phyloP scores from a whole-genome alignment of 2,329 filamentous ascomycete genomes.

The Didymellaceae sp. region DNA sequence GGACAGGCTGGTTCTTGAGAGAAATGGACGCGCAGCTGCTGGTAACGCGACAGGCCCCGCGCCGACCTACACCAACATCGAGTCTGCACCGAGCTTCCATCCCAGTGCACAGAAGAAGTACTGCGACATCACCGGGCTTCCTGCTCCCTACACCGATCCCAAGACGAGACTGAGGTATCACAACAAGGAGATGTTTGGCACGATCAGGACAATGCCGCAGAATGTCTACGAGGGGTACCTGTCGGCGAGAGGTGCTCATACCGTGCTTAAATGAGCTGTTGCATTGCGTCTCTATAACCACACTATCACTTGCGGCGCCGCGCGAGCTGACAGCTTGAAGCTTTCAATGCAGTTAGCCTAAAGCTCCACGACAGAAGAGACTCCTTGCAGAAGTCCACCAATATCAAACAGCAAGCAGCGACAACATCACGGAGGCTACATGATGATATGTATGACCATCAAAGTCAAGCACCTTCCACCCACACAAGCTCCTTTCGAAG shows the following conservation, averaged over 20 bases:
- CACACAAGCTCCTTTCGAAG: conserved; percentile 77
- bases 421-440: conserved; percentile 1
- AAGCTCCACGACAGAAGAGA: neutral
- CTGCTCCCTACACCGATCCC: conserved; percentile 91
- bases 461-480: conserved; percentile 97
- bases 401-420: neutral
- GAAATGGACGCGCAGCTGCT: conserved; percentile 61
- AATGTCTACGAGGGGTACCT: conserved; percentile 86
- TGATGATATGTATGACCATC: conserved; percentile 74
- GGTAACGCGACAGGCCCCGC: conserved; percentile 59
- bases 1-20: conserved; percentile 87
- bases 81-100: conserved; percentile 85
- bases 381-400: neutral
- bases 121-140: conserved; percentile 92
- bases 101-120: conserved; percentile 83
- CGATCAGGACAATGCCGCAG: conserved; percentile 81
- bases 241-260: conserved; percentile 89
- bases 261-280: conserved; percentile 77
- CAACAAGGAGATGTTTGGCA: conserved; percentile 87
- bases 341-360: neutral
- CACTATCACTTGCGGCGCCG: neutral
- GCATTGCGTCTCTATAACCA: neutral
- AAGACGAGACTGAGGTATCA: conserved; percentile 94
- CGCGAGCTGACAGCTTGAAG: neutral
- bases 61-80: conserved; percentile 95